Evolutionary conservation across 2,329 filamentous ascomycete genomes (phyloP).

Genomic region (Ascochyta clinopodiicola): DNA sequence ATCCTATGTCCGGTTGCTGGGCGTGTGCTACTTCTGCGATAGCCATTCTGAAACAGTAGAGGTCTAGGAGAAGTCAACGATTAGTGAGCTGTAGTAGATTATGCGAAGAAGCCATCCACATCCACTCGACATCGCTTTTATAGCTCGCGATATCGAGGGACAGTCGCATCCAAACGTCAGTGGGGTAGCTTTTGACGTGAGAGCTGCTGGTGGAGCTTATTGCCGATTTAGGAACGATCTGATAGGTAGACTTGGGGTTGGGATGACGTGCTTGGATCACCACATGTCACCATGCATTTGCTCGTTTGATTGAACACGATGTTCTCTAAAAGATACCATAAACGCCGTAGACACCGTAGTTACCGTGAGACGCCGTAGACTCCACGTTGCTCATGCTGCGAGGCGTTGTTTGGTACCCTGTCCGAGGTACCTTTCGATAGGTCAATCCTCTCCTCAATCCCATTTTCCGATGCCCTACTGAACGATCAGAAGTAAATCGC

Average conservation of each 20-base stretch:
- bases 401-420: too few relatives aligned
- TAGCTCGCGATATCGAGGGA: background rate
- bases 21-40: constrained; percentile 17
- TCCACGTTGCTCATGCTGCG: background rate
- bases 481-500: constrained; percentile 2
- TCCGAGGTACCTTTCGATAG: too few relatives aligned
- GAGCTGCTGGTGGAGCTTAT: constrained; percentile 11
- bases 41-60: constrained; percentile 19
- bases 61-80: too few relatives aligned
- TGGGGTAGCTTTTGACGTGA: constrained; percentile 21
- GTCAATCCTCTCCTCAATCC: background rate
- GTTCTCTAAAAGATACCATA: background rate
- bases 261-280: constrained; percentile 20
- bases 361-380: background rate
- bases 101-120: too few relatives aligned
- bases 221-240: constrained; percentile 2
- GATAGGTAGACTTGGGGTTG: constrained; percentile 6
- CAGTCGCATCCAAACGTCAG: constrained; percentile 15
- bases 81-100: background rate
- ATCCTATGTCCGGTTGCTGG: constrained; percentile 66
- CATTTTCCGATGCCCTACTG: background rate
- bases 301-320: background rate
- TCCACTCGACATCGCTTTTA: background rate
- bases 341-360: background rate
- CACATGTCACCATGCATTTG: background rate